Evolutionary conservation across 2,329 filamentous ascomycete genomes (phyloP).

Genomic region (Sporothrix mexicana): DNA sequence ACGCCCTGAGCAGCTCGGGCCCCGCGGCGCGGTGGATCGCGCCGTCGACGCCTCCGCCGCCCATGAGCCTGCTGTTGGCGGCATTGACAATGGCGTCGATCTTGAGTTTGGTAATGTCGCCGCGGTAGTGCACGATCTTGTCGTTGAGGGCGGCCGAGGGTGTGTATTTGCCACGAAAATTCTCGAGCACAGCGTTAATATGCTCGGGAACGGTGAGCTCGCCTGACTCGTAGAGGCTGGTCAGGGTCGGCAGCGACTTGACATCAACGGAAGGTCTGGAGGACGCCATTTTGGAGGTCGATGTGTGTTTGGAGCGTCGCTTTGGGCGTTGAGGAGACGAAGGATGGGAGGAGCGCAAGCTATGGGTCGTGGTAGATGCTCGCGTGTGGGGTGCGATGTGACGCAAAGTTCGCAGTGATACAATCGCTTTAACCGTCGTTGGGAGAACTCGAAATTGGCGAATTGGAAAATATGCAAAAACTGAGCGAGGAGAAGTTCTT

Average conservation of each 20-base stretch:
- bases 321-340: background rate
- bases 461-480: background rate
- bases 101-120: conserved; percentile 80
- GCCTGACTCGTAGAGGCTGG: background rate
- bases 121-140: conserved; percentile 71
- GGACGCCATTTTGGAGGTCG: background rate
- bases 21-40: conserved; percentile 89
- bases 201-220: conserved; percentile 4
- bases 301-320: background rate
- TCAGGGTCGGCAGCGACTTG: conserved; percentile 3
- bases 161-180: background rate
- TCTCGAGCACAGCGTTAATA: background rate
- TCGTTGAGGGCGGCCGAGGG: conserved; percentile 67
- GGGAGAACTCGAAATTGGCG: background rate
- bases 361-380: background rate
- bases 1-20: conserved; percentile 69
- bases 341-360: background rate
- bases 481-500: conserved; percentile 4
- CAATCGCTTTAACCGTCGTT: no score
- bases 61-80: conserved; percentile 77
- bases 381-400: background rate
- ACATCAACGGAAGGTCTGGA: background rate
- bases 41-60: conserved; percentile 89
- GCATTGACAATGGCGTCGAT: conserved; percentile 92
- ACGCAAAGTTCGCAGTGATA: background rate